phyloP scores from a whole-genome alignment of 2,329 filamentous ascomycete genomes.

The Clonostachys chloroleuca region DNA sequence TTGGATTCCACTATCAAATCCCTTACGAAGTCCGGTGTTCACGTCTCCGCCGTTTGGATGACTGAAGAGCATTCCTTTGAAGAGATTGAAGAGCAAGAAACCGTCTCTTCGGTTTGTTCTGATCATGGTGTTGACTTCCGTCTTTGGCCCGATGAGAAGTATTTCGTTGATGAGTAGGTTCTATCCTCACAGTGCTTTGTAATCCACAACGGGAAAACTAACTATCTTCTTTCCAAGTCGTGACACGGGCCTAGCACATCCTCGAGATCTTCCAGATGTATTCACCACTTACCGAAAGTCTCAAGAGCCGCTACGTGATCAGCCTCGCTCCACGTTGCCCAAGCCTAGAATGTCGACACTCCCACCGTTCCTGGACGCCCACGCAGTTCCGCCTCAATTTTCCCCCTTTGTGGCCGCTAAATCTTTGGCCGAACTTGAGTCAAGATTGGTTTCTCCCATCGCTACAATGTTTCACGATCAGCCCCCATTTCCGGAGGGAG shows the following conservation, averaged over 20 bases:
- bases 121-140: conserved; percentile 54
- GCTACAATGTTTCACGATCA: conserved; percentile 42
- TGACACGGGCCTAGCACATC: conserved; percentile 55
- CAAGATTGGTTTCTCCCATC: conserved; percentile 54
- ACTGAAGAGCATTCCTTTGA: conserved; percentile 66
- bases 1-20: conserved; percentile 29
- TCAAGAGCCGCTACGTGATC: conserved; percentile 64
- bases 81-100: conserved; percentile 60
- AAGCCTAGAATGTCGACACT: conserved; percentile 44
- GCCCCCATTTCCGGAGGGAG: conserved; percentile 46
- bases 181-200: background rate
- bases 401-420: conserved; percentile 60
- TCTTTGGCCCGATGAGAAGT: conserved; percentile 72
- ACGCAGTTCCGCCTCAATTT: conserved; percentile 51
- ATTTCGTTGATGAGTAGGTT: conserved; percentile 73
- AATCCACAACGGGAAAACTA: background rate
- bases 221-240: conserved; percentile 40
- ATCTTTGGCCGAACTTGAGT: conserved; percentile 45
- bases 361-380: conserved; percentile 47
- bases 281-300: conserved; percentile 73
- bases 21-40: conserved; percentile 42
- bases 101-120: conserved; percentile 47
- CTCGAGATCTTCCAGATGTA: conserved; percentile 63
- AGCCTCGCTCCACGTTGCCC: conserved; percentile 54
- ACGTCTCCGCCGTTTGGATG: conserved; percentile 67